Evolutionary conservation across 768 basidiomycete species (phyloP).

Genomic region (Polyporus arcularius): DNA sequence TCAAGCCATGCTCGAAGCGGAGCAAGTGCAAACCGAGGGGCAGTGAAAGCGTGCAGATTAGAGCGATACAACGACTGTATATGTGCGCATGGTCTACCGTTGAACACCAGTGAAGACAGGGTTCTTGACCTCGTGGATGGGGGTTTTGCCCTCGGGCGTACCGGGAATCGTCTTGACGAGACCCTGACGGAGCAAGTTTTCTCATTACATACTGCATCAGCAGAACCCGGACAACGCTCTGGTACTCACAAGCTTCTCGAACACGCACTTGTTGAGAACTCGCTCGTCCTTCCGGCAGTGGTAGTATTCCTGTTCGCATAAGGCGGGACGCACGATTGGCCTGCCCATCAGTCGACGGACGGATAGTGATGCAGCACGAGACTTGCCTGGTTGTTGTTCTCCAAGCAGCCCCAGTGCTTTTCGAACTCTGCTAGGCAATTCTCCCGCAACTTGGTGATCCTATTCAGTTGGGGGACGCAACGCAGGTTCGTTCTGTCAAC

Average conservation of each 20-base stretch:
- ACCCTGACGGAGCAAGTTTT: constrained; percentile 53
- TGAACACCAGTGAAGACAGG: constrained; percentile 85
- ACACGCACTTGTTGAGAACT: constrained; percentile 89
- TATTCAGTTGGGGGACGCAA: constrained; percentile 34
- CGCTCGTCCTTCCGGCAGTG: constrained; percentile 89
- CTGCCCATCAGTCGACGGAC: background rate
- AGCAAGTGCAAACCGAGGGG: background rate
- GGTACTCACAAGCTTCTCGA: constrained; percentile 83
- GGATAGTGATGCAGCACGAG: no score
- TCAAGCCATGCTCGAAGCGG: no score
- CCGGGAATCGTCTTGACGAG: constrained; percentile 91
- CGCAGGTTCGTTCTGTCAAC: background rate
- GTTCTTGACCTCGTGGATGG: constrained; percentile 85
- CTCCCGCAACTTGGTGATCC: constrained; percentile 91
- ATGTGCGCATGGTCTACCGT: constrained; percentile 51
- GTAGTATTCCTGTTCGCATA: constrained; percentile 70
- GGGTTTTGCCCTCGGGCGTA: constrained; percentile 75
- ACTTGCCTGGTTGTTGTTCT: constrained; percentile 90
- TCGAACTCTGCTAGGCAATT: constrained; percentile 88
- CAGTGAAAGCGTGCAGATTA: background rate
- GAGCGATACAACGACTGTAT: constrained; percentile 12
- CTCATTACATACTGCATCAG: background rate
- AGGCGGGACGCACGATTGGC: background rate
- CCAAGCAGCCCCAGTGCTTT: constrained; percentile 92
- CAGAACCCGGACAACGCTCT: background rate